These are phyloP conservation scores for Diaporthe citri DNA, from an alignment of 2,329 filamentous ascomycete species.

Conservation along the genomic window DNA sequence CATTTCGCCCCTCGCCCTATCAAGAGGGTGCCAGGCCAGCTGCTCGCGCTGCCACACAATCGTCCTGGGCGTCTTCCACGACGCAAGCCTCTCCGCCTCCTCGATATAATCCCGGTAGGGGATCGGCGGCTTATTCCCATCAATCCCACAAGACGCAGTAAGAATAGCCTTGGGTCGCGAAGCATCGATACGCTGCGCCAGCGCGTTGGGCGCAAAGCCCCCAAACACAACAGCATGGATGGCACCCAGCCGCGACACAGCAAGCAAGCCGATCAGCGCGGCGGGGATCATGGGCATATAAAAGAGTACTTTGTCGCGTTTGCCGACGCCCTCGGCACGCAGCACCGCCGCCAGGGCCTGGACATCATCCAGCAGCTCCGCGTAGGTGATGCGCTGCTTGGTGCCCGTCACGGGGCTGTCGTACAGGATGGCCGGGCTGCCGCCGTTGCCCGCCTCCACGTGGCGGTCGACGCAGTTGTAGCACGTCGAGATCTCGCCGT, in stretches of 20 bases:
- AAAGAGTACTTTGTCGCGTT: conserved; percentile 88
- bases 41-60: conserved; percentile 89
- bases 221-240: conserved; percentile 95
- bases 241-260: conserved; percentile 83
- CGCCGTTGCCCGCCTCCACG: conserved; percentile 82
- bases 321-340: conserved; percentile 83
- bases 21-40: conserved; percentile 78
- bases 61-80: conserved; percentile 78
- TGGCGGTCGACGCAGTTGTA: conserved; percentile 94
- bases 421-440: conserved; percentile 82
- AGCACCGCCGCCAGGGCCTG: conserved; percentile 85
- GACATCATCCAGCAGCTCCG: conserved; percentile 81
- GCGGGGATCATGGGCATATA: conserved; percentile 98
- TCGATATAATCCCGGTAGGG: conserved; percentile 83
- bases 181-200: conserved; percentile 90
- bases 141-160: conserved; percentile 93
- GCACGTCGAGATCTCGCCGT: conserved; percentile 88
- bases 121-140: conserved; percentile 83
- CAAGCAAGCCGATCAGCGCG: conserved; percentile 87
- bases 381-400: conserved; percentile 82
- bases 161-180: conserved; percentile 81
- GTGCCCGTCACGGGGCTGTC: conserved; percentile 85
- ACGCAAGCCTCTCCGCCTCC: conserved; percentile 76
- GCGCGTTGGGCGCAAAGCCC: conserved; percentile 83
- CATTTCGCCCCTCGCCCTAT: conserved; percentile 75